Percentiles rank a stretch among this genome's conserved stretches.
These are phyloP conservation scores for Cryptococcus maquisensis DNA, from an alignment of 1,284 basidiomycete species.

Conservation along the genomic window DNA sequence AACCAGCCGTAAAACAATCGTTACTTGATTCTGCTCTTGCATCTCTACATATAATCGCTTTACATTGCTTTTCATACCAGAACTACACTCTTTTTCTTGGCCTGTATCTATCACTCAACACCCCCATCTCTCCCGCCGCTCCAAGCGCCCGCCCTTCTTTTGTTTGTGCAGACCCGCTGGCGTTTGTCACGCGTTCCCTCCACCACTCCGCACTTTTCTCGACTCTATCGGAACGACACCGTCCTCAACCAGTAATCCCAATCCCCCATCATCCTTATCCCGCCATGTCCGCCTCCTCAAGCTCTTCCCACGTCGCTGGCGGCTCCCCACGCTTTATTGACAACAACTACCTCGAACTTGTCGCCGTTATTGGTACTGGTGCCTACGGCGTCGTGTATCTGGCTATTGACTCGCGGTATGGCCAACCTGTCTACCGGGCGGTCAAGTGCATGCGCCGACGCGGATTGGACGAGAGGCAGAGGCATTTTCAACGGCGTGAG, in stretches of 20 bases:
- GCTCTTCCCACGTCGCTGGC: conserved; percentile 18
- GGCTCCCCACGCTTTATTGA: conserved; percentile 57
- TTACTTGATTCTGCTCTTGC: too few relatives aligned
- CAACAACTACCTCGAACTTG: conserved; percentile 75
- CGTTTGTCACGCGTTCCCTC: too few relatives aligned
- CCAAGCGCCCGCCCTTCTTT: too few relatives aligned
- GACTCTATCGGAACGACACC: background rate
- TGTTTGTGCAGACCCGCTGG: too few relatives aligned
- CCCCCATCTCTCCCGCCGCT: background rate
- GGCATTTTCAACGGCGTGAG: conserved; percentile 74
- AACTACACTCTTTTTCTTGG: background rate
- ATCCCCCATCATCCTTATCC: background rate
- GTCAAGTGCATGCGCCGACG: conserved; percentile 76
- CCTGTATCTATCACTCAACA: background rate
- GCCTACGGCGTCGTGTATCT: conserved; percentile 96
- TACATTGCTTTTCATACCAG: background rate
- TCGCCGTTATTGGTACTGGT: conserved; percentile 85
- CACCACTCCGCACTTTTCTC: background rate
- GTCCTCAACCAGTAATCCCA: conserved; percentile 1
- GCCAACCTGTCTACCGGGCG: conserved; percentile 63
- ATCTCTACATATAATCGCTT: background rate
- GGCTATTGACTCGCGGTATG: conserved; percentile 59
- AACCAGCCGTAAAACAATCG: too few relatives aligned
- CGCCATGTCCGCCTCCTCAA: conserved; percentile 10
- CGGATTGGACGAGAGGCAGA: conserved; percentile 64